Conservation (phyloP, 352 stramenopile genomes). For the Phytophthora parvispora region DNA sequence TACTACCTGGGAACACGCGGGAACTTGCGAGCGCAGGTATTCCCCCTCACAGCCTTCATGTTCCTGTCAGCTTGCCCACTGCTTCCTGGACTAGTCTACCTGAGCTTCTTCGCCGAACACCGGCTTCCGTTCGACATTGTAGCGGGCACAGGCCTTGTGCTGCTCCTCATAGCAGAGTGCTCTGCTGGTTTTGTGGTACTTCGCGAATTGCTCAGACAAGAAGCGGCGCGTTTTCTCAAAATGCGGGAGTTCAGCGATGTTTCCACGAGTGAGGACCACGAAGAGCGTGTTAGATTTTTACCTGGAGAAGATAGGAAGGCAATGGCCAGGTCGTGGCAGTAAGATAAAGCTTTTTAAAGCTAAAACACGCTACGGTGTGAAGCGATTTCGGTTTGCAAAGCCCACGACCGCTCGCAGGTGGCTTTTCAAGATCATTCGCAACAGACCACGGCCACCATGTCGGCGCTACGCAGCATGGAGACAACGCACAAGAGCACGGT, state of each 20-base stretch:
- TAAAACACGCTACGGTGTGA: background rate
- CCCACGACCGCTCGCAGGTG: slow-evolving; percentile 17
- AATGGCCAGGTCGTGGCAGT: slow-evolving; percentile 21
- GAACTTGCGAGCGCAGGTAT: slow-evolving; percentile 68
- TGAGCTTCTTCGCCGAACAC: slow-evolving; percentile 63
- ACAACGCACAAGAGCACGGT: slow-evolving; percentile 92
- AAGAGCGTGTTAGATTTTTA: slow-evolving; percentile 27
- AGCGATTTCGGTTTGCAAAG: background rate
- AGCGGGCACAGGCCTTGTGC: slow-evolving; percentile 39
- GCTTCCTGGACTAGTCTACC: slow-evolving; percentile 63
- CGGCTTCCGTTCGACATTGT: slow-evolving; percentile 60
- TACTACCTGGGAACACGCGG: slow-evolving; percentile 71
- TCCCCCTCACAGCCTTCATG: slow-evolving; percentile 73
- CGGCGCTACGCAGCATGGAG: slow-evolving; percentile 92
- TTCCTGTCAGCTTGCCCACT: slow-evolving; percentile 74
- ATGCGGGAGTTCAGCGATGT: slow-evolving; percentile 45
- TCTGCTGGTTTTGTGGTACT: slow-evolving; percentile 53
- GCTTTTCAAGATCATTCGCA: slow-evolving; percentile 25
- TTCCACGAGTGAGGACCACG: slow-evolving; percentile 19
- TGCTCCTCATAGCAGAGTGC: slow-evolving; percentile 55
- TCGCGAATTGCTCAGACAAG: slow-evolving; percentile 60
- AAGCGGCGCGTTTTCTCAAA: slow-evolving; percentile 68
- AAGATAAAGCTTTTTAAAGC: background rate
- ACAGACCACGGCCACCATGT: slow-evolving; percentile 49
- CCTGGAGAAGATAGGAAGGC: slow-evolving; percentile 20